These are phyloP conservation scores for Gracilaria caudata DNA, from an alignment of 23 red algal species.

Conservation along the genomic window DNA sequence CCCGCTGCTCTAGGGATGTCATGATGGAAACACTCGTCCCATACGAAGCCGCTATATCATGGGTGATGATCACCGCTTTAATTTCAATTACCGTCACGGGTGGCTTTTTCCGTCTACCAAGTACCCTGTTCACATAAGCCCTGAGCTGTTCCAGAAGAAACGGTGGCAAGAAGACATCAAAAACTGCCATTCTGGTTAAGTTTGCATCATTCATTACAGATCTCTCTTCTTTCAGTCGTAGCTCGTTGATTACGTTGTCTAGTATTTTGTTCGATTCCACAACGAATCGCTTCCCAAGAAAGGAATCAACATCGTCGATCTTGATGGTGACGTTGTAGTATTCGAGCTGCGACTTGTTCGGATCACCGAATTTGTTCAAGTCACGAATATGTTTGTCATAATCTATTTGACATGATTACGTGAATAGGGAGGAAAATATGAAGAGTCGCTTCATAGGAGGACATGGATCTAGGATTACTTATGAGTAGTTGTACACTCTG, in stretches of 20 bases:
- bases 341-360: no score
- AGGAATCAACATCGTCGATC: neutral
- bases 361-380: no score
- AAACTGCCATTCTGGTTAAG: neutral
- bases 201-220: neutral
- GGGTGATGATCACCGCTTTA: constrained; percentile 3
- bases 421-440: no score
- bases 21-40: neutral
- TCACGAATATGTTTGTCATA: no score
- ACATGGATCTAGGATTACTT: no score
- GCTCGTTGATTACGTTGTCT: neutral
- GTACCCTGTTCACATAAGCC: neutral
- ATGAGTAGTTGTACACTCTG: no score
- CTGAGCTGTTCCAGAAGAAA: neutral
- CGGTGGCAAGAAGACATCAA: constrained; percentile 9
- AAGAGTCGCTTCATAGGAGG: no score
- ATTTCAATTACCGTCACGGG: constrained; percentile 3
- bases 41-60: constrained; percentile 44
- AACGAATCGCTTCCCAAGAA: constrained; percentile 5
- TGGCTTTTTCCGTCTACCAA: neutral
- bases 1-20: neutral
- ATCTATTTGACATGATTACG: no score
- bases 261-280: neutral
- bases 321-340: neutral
- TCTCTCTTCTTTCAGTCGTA: neutral